A percentile compares a stretch with the other conserved stretches of the same genome.
These are phyloP conservation scores for Xeromyces bisporus DNA, from an alignment of 495 filamentous ascomycete genomes.

Conservation along the genomic window DNA sequence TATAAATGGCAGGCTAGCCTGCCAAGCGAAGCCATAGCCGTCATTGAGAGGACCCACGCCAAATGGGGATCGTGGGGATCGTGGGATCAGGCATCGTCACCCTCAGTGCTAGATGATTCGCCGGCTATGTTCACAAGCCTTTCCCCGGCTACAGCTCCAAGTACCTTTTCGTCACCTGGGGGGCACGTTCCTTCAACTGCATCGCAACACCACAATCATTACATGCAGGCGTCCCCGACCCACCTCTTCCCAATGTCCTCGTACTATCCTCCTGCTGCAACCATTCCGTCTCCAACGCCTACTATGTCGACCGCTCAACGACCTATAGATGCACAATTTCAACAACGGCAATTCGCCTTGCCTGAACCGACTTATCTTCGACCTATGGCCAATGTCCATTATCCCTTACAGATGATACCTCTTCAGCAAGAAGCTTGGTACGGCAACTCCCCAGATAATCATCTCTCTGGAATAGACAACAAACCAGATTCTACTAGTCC, in stretches of 20 bases:
- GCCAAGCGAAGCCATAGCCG: slow-evolving; percentile 60
- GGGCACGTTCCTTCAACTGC: slow-evolving; percentile 1
- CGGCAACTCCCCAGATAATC: slow-evolving; percentile 5
- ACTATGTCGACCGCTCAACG: slow-evolving; percentile 10
- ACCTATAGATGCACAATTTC: slow-evolving; percentile 8
- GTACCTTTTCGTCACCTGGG: slow-evolving; percentile 7
- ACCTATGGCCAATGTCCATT: slow-evolving; percentile 11
- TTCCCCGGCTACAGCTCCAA: slow-evolving; percentile 6
- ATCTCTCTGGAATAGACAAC: slow-evolving; percentile 3
- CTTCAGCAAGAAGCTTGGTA: slow-evolving; percentile 15
- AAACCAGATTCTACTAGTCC: slow-evolving; percentile 8
- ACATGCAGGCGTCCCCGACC: slow-evolving; percentile 3
- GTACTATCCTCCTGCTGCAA: slow-evolving; percentile 6
- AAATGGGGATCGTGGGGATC: slow-evolving; percentile 37
- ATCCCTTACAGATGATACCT: slow-evolving; percentile 6
- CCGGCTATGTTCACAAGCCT: slow-evolving; percentile 6
- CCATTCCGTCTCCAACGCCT: slow-evolving; percentile 9
- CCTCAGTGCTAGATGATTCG: slow-evolving; percentile 18
- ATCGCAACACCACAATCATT: slow-evolving; percentile 4
- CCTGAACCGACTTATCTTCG: slow-evolving; percentile 24
- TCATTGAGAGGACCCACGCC: slow-evolving; percentile 47
- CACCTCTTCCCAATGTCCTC: slow-evolving; percentile 5
- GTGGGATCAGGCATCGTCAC: slow-evolving; percentile 24
- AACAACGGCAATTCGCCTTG: slow-evolving; percentile 9
- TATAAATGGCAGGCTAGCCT: slow-evolving; percentile 76